These are phyloP conservation scores for Daldinia grandis DNA, from an alignment of 495 filamentous ascomycete species.

Conservation along the genomic window DNA sequence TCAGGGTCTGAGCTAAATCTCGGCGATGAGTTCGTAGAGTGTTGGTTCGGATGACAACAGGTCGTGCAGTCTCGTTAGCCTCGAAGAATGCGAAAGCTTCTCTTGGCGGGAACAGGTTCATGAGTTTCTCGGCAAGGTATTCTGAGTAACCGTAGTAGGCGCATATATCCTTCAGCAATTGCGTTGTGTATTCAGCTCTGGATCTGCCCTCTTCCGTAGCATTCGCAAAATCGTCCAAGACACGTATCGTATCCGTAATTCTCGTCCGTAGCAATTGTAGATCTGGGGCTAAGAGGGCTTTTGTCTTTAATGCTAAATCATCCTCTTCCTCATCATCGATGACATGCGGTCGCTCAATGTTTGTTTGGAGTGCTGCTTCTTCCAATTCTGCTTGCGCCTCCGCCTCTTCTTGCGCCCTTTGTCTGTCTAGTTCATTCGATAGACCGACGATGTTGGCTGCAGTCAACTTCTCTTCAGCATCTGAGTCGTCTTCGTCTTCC, in stretches of 20 bases:
- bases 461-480: constrained; percentile 89
- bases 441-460: constrained; percentile 96
- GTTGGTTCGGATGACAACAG: constrained; percentile 85
- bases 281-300: constrained; percentile 76
- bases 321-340: constrained; percentile 64
- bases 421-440: constrained; percentile 78
- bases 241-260: constrained; percentile 91
- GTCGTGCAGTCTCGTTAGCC: constrained; percentile 91
- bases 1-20: constrained; percentile 90
- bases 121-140: constrained; percentile 85
- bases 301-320: constrained; percentile 54
- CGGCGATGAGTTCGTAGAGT: constrained; percentile 91
- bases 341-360: constrained; percentile 81
- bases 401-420: constrained; percentile 72
- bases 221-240: constrained; percentile 85
- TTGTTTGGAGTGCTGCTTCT: constrained; percentile 91
- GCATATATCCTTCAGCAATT: constrained; percentile 90
- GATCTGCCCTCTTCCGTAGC: constrained; percentile 79
- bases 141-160: constrained; percentile 90
- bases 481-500: constrained; percentile 90
- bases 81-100: constrained; percentile 99
- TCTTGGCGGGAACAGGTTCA: constrained; percentile 87
- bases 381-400: constrained; percentile 83
- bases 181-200: constrained; percentile 83
- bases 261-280: constrained; percentile 87